Base-by-base conservation (phyloP, 2,329 filamentous ascomycete species). In the Fusarium pilosicola region DNA sequence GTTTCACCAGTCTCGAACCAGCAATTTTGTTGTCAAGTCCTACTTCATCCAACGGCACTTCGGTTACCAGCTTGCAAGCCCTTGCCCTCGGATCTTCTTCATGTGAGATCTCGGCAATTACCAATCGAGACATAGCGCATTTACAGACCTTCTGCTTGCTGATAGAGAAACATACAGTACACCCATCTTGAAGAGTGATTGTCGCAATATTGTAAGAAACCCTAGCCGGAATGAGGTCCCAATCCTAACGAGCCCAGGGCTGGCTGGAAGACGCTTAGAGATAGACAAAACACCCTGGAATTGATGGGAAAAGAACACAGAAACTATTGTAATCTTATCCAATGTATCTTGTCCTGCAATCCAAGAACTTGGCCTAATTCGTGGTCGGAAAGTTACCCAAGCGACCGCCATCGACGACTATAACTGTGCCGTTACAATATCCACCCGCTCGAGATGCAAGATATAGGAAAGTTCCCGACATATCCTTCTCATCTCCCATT, bases 401-500 rank as follows among this genome's bases (percentile, higher is more conserved):
- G 9, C 72, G 72, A 20, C 72, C 72, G 12, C 72, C 72, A 18
- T 74, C 72, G 7, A 73, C 57, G 12, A 74, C 72, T 34, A 75
- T 65, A 6, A 75, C 65, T 13, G 65, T 39, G 8, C 72, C 72
- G 4, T 74, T 74, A 12, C 64, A 73, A n/a, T 74, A 74, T 11
- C 60, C 72, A n/a, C 72, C 72, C 7, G 72, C 72, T 7, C 68
- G 36, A 11, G 68, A 75, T 5, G 72, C 72, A 18, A 74, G 68
- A 44, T 75, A 74, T 7, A 74, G 44, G 18, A 74, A 60, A 0
- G 68, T 73, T 7, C 72, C 72, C 6, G 61, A 64, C 68, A 75
- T 74, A 12, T 74, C 72, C 51, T 73, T 66, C 38, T 73, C 64
- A 10, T 74, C 65, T 44, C 72, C 72, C 64, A 73, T 73, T 18